A percentile compares a stretch with the other conserved stretches of the same genome.
phyloP scores from a whole-genome alignment of 2,329 filamentous ascomycete genomes.

The Aspergillus pseudoterreus region DNA sequence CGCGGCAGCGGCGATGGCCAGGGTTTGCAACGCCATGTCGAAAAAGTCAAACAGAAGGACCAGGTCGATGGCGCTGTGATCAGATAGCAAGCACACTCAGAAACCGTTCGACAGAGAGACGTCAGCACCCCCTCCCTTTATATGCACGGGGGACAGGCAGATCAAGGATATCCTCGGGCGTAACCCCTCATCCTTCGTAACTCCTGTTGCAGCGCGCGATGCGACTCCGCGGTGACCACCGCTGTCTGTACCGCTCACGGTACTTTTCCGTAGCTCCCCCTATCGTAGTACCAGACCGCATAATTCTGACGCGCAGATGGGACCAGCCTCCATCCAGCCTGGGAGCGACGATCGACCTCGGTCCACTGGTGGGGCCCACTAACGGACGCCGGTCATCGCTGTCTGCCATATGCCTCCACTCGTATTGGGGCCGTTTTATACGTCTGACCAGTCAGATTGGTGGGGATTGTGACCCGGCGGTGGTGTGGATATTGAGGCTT shows the following conservation, averaged over 20 bases:
- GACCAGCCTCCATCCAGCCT: too few species aligned
- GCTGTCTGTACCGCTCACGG: background rate
- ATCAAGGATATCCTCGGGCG: background rate
- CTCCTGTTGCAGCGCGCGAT: background rate
- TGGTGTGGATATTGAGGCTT: too few species aligned
- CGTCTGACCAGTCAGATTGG: too few species aligned
- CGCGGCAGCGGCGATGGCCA: constrained; percentile 31
- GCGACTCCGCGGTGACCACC: background rate
- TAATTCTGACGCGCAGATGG: too few species aligned
- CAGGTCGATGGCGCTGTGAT: background rate
- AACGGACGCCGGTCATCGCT: too few species aligned
- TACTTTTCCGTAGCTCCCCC: background rate
- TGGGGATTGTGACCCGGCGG: too few species aligned
- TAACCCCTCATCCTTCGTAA: background rate
- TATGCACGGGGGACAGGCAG: background rate
- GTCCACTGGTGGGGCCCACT: too few species aligned
- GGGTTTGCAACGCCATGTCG: constrained; percentile 29
- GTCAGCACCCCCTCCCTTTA: background rate
- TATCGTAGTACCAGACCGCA: too few species aligned
- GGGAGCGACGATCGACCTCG: too few species aligned
- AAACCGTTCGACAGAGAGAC: background rate
- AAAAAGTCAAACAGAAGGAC: background rate
- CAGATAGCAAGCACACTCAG: too few species aligned
- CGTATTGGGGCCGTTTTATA: too few species aligned
- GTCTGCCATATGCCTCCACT: too few species aligned